These are phyloP conservation scores for Pharus latifolius DNA, from an alignment of 176 grass and related monocot genomes.

Conservation along the genomic window DNA sequence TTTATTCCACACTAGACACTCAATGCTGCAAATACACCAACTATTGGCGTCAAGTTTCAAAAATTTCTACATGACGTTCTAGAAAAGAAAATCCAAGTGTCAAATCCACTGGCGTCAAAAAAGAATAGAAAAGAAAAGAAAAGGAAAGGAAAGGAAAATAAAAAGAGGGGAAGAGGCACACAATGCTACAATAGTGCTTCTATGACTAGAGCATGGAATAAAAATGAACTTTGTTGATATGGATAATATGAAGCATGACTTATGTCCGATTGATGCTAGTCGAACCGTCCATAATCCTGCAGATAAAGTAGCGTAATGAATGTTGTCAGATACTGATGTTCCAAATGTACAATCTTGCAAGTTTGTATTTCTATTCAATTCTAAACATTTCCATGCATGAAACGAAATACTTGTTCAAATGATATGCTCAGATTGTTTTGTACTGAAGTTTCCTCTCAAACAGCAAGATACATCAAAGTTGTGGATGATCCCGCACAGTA, in stretches of 20 bases:
- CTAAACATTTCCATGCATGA: not conserved
- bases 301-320: not conserved
- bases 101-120: not conserved
- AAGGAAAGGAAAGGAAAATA: not conserved
- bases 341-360: not conserved
- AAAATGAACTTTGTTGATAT: slow-evolving; percentile 3
- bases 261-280: not conserved
- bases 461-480: slow-evolving; percentile 34
- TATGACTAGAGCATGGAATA: slow-evolving; percentile 11
- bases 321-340: slow-evolving; percentile 5
- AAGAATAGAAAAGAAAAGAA: not conserved
- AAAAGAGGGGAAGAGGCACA: not conserved
- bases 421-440: not conserved
- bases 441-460: slow-evolving; percentile 8
- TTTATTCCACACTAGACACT: no score
- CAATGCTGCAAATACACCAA: not conserved
- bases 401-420: not conserved
- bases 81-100: not conserved
- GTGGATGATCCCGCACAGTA: slow-evolving; percentile 38
- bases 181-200: slow-evolving; percentile 14
- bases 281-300: slow-evolving; percentile 14
- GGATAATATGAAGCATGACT: not conserved
- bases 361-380: not conserved
- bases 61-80: not conserved
- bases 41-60: not conserved